These are phyloP conservation scores for Parascedosporium putredinis DNA, from an alignment of 2,329 filamentous ascomycete genomes.

Conservation along the genomic window DNA sequence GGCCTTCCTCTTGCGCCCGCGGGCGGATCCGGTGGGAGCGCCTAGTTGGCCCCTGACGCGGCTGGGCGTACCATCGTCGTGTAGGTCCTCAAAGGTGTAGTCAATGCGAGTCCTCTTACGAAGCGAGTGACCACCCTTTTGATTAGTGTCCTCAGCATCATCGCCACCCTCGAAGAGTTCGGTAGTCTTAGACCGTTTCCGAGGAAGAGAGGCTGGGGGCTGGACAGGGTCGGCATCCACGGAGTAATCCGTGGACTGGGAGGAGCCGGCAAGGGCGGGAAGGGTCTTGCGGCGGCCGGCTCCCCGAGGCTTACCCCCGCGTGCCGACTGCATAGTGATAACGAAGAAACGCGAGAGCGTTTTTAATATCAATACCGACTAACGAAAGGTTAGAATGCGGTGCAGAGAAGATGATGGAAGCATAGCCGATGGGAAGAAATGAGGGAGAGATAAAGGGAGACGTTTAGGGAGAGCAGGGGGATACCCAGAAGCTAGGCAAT, in stretches of 20 bases:
- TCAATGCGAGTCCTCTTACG: conserved; percentile 46
- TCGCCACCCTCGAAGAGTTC: conserved; percentile 4
- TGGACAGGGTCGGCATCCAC: not conserved
- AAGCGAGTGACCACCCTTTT: conserved; percentile 48
- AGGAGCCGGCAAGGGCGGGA: not conserved
- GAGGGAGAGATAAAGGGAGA: too few relatives aligned
- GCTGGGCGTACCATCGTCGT: conserved; percentile 29
- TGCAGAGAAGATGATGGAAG: too few relatives aligned
- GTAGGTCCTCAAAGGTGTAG: conserved; percentile 43
- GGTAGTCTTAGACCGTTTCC: not conserved
- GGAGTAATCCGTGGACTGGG: not conserved
- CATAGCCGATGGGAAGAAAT: too few relatives aligned
- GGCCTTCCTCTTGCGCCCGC: conserved; percentile 26
- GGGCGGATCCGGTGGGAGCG: conserved; percentile 16
- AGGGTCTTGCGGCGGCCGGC: conserved; percentile 6
- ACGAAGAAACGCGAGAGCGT: not conserved
- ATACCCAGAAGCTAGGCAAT: too few relatives aligned
- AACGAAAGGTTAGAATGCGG: not conserved
- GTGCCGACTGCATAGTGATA: conserved; percentile 4
- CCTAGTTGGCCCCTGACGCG: conserved; percentile 16
- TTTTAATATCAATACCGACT: not conserved
- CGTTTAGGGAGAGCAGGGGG: too few relatives aligned
- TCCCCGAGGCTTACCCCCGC: conserved; percentile 6
- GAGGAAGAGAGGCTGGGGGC: not conserved
- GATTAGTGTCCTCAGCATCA: conserved; percentile 7